Evolutionary conservation across 2,329 filamentous ascomycete species (phyloP), one percentile per base, ranked within the genome.

Genomic region (Leptoxyphium fumago): DNA sequence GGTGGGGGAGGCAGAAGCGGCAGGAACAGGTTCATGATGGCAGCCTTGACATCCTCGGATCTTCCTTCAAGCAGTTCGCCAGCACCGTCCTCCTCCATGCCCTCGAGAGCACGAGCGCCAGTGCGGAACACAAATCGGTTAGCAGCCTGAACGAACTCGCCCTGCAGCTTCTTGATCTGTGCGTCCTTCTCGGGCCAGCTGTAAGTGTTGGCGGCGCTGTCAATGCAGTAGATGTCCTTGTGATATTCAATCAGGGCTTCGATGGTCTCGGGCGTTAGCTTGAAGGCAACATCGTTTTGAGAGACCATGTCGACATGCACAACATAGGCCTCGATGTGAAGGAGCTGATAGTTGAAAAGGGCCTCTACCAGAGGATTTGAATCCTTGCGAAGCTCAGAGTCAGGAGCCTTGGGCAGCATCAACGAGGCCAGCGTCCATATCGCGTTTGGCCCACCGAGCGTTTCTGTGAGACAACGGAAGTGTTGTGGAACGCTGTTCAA

Each of bases 271-370:
- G 81, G 77, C 18, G 88, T 96, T 59, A 98, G 76, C 75, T 98
- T 98, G 76, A 88, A 96, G 54, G 88, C 91, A 59, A 98, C 87
- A 70, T 96, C 91, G 63, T 94, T 91, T 66, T 88, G 83, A 58
- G 93, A 78, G 47, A 98, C 89, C 87, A 96, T 94, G 70, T 98
- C 91, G 65, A 98, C 87, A 65, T 96, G 89, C 48, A 98, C 91
- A 55, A 96, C 89, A 64, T 98, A 98, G 43, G 91, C 91, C 68
- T 96, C 88, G 55, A 96, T 71, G 63, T 95, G 86, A 59, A 95
- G 72, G 60, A 95, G 77, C 70, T 93, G 83, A 66, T 89, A 91
- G 74, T 93, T 93, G 75, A 84, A 86, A 50, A 95, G 70, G 50
- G 84, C 84, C 67, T 95, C 87, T 53, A 89, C 73, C 52, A 94